Evolutionary conservation across 345 rosid species (phyloP).

Genomic region (Excoecaria cochinchinensis): DNA sequence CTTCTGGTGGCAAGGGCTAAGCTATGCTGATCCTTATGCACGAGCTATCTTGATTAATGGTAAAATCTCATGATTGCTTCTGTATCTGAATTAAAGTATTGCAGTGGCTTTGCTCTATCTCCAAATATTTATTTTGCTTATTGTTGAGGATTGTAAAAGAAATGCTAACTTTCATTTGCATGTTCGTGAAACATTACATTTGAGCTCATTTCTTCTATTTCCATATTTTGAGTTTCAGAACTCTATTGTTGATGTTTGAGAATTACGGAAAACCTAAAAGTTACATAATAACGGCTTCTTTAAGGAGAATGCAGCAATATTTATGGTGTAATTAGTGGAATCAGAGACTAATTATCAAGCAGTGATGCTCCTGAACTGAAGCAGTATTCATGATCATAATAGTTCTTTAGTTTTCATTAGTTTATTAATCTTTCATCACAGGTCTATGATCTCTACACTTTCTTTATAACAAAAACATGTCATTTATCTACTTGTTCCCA

Average conservation of each 20-base stretch:
- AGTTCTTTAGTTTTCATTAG: background rate
- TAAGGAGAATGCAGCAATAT: background rate
- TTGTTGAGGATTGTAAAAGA: background rate
- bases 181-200: background rate
- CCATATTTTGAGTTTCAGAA: background rate
- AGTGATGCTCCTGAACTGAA: background rate
- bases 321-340: background rate
- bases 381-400: background rate
- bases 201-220: conserved; percentile 6
- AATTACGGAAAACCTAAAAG: background rate
- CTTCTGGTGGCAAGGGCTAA: conserved; percentile 85
- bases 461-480: background rate
- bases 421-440: background rate
- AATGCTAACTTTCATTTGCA: background rate
- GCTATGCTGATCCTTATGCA: conserved; percentile 55
- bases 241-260: background rate
- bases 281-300: background rate
- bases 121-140: background rate
- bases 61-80: conserved; percentile 20
- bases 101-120: background rate
- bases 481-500: background rate
- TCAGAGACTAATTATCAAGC: background rate
- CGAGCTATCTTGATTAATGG: conserved; percentile 88
- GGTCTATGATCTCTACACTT: background rate
- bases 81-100: background rate